Percentiles rank a stretch among this genome's conserved stretches.
These are phyloP conservation scores for Ramicandelaber brevisporus DNA, from an alignment of 192 early-diverging fungal genomes.

Conservation along the genomic window DNA sequence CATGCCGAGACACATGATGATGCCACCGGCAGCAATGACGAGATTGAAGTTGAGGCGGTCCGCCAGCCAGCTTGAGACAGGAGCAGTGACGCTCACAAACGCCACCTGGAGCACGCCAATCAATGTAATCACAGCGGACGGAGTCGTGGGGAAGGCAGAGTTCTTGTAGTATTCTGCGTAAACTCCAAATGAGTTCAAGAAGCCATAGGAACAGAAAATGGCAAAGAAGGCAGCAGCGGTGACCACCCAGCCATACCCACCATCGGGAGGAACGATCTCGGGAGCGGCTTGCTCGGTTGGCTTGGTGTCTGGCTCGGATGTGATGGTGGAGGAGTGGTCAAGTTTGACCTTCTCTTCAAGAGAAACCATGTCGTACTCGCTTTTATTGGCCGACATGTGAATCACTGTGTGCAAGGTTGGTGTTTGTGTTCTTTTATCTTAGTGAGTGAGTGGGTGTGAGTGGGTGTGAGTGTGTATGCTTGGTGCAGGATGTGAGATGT, in stretches of 20 bases:
- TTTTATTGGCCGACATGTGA: no score
- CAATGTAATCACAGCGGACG: constrained; percentile 18
- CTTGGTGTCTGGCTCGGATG: no score
- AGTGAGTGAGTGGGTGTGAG: no score
- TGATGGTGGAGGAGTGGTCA: no score
- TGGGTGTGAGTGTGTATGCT: no score
- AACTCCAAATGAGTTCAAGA: constrained; percentile 23
- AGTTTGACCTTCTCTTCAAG: no score
- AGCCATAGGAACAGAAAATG: constrained; percentile 21
- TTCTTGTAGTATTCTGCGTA: constrained; percentile 17
- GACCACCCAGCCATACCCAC: constrained; percentile 20
- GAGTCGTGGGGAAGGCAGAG: constrained; percentile 10
- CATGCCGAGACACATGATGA: constrained; percentile 20
- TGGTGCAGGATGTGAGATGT: no score
- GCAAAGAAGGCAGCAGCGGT: constrained; percentile 19
- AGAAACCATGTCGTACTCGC: no score
- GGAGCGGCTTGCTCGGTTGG: no score
- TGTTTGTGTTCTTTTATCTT: no score
- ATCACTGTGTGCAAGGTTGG: no score
- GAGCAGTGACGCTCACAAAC: constrained; percentile 17
- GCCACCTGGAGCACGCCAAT: constrained; percentile 21
- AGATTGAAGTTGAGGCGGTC: constrained; percentile 14
- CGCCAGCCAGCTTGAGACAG: constrained; percentile 15
- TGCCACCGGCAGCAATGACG: constrained; percentile 12
- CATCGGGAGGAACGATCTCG: constrained; percentile 6